Conservation (phyloP, 2,329 filamentous ascomycete species). For the Metarhizium robertsii region DNA sequence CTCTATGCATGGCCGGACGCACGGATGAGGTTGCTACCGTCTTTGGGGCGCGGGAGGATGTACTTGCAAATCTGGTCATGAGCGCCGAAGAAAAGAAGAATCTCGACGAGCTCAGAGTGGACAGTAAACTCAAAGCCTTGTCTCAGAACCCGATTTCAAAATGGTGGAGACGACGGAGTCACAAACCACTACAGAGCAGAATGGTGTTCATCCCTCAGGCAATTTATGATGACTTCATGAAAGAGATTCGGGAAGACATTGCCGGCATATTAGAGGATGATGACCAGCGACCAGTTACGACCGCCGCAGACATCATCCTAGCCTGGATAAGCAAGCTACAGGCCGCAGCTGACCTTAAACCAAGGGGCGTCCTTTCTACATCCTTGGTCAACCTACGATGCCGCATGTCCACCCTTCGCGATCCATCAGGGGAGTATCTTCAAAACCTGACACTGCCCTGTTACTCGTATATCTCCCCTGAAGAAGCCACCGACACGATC, state of each 20-base stretch:
- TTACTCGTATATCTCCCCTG: conserved; percentile 1
- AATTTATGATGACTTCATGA: conserved; percentile 4
- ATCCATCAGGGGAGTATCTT: conserved; percentile 5
- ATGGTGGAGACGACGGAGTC: conserved; percentile 1
- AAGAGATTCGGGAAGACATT: conserved; percentile 4
- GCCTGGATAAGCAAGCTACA: conserved; percentile 7
- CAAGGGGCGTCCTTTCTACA: background rate
- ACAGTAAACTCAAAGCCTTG: background rate
- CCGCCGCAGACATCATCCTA: conserved; percentile 6
- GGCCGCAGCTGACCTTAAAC: background rate
- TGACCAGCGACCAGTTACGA: conserved; percentile 1
- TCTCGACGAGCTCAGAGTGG: background rate
- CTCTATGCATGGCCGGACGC: conserved; percentile 4
- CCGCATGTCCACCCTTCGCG: conserved; percentile 2
- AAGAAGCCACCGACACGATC: background rate
- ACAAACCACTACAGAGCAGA: conserved; percentile 1
- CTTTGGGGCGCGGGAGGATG: conserved; percentile 2
- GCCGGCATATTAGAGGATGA: background rate
- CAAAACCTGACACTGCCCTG: conserved; percentile 5
- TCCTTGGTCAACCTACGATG: conserved; percentile 4
- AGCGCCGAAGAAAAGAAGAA: conserved; percentile 1
- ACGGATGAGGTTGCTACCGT: background rate
- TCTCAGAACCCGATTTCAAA: background rate
- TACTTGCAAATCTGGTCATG: background rate
- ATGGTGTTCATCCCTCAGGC: conserved; percentile 7